Evolutionary conservation across 208 protist species (phyloP).

Genomic region (Trypanosoma cruzi): DNA sequence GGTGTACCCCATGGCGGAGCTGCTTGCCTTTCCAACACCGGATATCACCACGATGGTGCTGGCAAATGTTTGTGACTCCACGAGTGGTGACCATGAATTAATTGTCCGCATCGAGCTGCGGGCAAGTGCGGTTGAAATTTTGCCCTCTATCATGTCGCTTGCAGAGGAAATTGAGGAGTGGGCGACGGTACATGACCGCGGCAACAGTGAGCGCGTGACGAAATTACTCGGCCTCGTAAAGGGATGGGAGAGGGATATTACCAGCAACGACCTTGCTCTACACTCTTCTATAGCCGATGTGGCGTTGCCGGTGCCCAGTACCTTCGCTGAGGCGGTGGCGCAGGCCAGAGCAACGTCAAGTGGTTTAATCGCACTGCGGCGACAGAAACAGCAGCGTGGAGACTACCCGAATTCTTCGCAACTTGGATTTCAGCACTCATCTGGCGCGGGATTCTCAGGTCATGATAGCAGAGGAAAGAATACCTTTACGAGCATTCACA

Average conservation of each 20-base stretch:
- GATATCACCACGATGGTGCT: constrained; percentile 38
- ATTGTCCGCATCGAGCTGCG: constrained; percentile 66
- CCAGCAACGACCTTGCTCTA: constrained; percentile 30
- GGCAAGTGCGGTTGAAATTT: constrained; percentile 67
- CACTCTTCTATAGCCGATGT: constrained; percentile 59
- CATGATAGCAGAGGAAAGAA: not conserved
- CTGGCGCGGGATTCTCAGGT: not conserved
- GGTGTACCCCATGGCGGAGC: constrained; percentile 31
- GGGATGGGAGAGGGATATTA: constrained; percentile 45
- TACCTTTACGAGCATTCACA: constrained; percentile 42
- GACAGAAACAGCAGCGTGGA: not conserved
- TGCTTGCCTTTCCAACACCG: constrained; percentile 69
- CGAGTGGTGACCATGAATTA: constrained; percentile 33
- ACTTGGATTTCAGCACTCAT: not conserved
- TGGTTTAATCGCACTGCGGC: constrained; percentile 10
- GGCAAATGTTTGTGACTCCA: constrained; percentile 16
- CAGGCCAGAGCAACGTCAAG: constrained; percentile 26
- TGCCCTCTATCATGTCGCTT: constrained; percentile 65
- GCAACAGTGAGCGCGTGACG: constrained; percentile 16
- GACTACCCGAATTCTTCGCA: not conserved
- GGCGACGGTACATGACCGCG: constrained; percentile 29
- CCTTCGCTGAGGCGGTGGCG: constrained; percentile 42
- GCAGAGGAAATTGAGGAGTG: constrained; percentile 74
- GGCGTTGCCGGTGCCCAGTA: constrained; percentile 71
- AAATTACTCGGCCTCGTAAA: constrained; percentile 16